Conservation (phyloP, 108 stramenopile species). For the Nitzschia inconspicua region DNA sequence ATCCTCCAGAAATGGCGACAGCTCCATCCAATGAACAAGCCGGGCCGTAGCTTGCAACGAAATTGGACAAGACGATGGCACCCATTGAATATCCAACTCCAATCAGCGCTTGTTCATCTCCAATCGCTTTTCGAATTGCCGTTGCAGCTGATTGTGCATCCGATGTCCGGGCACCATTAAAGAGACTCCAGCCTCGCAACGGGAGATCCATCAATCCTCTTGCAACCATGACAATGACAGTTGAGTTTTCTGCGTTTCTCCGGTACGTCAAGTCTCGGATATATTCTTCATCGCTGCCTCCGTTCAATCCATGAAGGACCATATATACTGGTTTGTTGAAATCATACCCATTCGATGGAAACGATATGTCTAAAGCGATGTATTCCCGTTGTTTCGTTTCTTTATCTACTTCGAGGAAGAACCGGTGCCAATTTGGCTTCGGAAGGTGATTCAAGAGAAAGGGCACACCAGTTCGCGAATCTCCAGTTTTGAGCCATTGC, state of each 20-base stretch:
- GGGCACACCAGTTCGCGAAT: conserved; percentile 77
- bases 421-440: conserved; percentile 44
- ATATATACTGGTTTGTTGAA: conserved; percentile 70
- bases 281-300: conserved; percentile 82
- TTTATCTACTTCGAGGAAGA: conserved; percentile 44
- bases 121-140: conserved; percentile 47
- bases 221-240: conserved; percentile 77
- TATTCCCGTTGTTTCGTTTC: conserved; percentile 39
- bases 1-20: conserved; percentile 70
- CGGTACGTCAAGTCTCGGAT: conserved; percentile 73
- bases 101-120: conserved; percentile 46
- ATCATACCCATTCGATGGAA: conserved; percentile 56
- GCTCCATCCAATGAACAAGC: conserved; percentile 73
- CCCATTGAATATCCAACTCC: conserved; percentile 87
- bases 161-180: conserved; percentile 83
- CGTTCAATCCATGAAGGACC: conserved; percentile 89
- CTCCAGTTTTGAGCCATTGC: conserved; percentile 78
- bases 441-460: conserved; percentile 54
- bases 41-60: conserved; percentile 69
- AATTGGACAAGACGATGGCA: conserved; percentile 83
- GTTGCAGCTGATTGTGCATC: conserved; percentile 78
- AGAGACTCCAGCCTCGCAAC: conserved; percentile 67
- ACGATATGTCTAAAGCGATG: conserved; percentile 80
- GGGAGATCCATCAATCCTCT: conserved; percentile 87
- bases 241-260: conserved; percentile 54